Conservation (phyloP, 257 asterid genomes). For the Gentiana straminea region DNA sequence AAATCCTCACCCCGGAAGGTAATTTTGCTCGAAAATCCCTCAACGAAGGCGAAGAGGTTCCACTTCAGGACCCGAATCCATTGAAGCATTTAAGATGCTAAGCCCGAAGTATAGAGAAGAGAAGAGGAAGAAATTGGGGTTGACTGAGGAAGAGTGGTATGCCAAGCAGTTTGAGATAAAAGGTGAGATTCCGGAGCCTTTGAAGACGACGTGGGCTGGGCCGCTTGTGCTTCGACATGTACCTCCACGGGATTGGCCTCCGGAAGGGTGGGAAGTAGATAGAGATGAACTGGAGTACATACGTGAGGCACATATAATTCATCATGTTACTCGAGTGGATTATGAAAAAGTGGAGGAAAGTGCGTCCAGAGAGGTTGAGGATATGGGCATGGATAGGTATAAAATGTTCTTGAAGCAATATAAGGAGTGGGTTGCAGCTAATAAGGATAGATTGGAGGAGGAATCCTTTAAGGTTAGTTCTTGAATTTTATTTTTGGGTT, state of each 20-base stretch:
- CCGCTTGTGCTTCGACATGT: slow-evolving; percentile 62
- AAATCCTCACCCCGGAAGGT: slow-evolving; percentile 84
- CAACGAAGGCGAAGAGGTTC: slow-evolving; percentile 93
- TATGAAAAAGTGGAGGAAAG: slow-evolving; percentile 49
- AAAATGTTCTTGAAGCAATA: slow-evolving; percentile 82
- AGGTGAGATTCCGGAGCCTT: slow-evolving; percentile 75
- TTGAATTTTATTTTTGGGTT: neutral
- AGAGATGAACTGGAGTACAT: slow-evolving; percentile 75
- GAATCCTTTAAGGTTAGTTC: slow-evolving; percentile 67
- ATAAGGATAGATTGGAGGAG: slow-evolving; percentile 66
- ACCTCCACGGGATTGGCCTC: slow-evolving; percentile 98
- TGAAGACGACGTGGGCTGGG: slow-evolving; percentile 68
- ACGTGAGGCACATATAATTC: slow-evolving; percentile 67
- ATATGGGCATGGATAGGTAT: slow-evolving; percentile 67
- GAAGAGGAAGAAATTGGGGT: slow-evolving; percentile 68
- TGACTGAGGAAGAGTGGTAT: slow-evolving; percentile 72
- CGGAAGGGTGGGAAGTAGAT: slow-evolving; percentile 86
- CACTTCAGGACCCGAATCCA: slow-evolving; percentile 68
- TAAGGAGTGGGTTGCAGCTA: slow-evolving; percentile 72
- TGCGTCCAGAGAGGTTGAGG: slow-evolving; percentile 32
- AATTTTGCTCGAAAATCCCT: slow-evolving; percentile 74
- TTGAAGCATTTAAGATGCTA: slow-evolving; percentile 76
- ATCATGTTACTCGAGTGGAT: slow-evolving; percentile 39
- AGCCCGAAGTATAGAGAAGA: slow-evolving; percentile 54
- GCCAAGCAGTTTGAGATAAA: slow-evolving; percentile 86